These are phyloP conservation scores for Davidsoniella australis DNA, from an alignment of 2,329 filamentous ascomycete species.

Conservation along the genomic window DNA sequence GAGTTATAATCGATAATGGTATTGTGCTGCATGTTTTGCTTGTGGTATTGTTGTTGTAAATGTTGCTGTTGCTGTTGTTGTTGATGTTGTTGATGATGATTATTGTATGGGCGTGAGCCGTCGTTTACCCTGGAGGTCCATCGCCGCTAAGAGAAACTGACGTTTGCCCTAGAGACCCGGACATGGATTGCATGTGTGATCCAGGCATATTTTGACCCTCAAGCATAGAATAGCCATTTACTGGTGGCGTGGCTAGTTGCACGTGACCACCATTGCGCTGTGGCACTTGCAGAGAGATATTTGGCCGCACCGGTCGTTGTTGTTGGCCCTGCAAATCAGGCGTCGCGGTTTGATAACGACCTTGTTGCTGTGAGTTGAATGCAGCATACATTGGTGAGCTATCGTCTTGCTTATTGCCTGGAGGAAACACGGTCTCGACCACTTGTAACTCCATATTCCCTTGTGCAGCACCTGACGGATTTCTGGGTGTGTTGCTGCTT, in stretches of 20 bases:
- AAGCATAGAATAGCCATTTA: slow-evolving; percentile 16
- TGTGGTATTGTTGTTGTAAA: not conserved
- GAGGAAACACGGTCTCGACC: not conserved
- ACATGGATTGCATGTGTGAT: too few species aligned
- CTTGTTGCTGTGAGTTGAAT: not conserved
- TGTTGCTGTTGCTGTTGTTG: not conserved
- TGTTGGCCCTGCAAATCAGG: not conserved
- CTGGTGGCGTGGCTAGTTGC: slow-evolving; percentile 41
- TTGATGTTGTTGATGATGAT: slow-evolving; percentile 2
- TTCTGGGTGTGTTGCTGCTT: too few species aligned
- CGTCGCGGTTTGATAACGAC: too few species aligned
- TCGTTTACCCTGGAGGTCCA: too few species aligned
- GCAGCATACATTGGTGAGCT: slow-evolving; percentile 20
- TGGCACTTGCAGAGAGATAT: slow-evolving; percentile 25
- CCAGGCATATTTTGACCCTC: too few species aligned
- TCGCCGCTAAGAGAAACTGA: too few species aligned
- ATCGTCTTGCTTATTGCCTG: slow-evolving; percentile 8
- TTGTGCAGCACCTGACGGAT: too few species aligned
- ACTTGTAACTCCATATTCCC: not conserved
- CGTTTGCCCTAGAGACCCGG: too few species aligned
- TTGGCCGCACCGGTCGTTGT: slow-evolving; percentile 20
- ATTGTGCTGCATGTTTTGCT: not conserved
- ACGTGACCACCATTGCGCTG: slow-evolving; percentile 42
- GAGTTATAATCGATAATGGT: not conserved
- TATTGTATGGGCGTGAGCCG: too few species aligned